phyloP scores from a whole-genome alignment of 2,329 filamentous ascomycete species.

The Xylaria polymorpha region DNA sequence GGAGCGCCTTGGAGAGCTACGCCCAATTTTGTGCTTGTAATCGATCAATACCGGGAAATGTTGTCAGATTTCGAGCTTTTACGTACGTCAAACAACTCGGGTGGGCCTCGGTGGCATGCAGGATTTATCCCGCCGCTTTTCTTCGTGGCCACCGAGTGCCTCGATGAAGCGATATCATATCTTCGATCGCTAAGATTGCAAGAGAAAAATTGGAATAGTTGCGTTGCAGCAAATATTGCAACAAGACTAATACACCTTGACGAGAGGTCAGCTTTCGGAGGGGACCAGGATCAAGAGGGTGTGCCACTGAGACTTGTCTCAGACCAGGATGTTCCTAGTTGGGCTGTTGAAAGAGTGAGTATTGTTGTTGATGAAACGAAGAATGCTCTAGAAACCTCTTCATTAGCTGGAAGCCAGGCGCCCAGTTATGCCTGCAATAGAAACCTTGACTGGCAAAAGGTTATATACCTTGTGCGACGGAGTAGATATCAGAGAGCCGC shows the following conservation, averaged over 20 bases:
- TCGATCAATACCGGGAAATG: background rate
- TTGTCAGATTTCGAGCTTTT: background rate
- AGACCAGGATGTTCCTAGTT: background rate
- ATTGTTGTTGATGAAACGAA: background rate
- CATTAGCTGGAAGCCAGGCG: background rate
- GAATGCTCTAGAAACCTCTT: background rate
- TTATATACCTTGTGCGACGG: background rate
- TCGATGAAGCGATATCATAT: background rate
- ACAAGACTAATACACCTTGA: background rate
- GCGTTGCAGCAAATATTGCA: background rate
- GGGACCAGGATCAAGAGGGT: background rate
- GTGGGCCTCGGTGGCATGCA: background rate
- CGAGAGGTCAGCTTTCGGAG: background rate
- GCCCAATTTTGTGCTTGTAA: background rate
- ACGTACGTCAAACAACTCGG: background rate
- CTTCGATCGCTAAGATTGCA: background rate
- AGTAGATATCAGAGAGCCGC: background rate
- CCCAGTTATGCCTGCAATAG: background rate
- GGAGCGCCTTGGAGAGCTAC: no score
- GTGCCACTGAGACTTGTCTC: background rate
- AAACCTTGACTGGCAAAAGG: background rate
- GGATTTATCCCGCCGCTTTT: background rate
- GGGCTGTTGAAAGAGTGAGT: background rate
- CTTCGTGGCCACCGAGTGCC: background rate
- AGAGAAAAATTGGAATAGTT: conserved; percentile 1